Evolutionary conservation across 2,329 filamentous ascomycete genomes (phyloP), one percentile per base, ranked within the genome.

Genomic region (Claviceps pusilla): DNA sequence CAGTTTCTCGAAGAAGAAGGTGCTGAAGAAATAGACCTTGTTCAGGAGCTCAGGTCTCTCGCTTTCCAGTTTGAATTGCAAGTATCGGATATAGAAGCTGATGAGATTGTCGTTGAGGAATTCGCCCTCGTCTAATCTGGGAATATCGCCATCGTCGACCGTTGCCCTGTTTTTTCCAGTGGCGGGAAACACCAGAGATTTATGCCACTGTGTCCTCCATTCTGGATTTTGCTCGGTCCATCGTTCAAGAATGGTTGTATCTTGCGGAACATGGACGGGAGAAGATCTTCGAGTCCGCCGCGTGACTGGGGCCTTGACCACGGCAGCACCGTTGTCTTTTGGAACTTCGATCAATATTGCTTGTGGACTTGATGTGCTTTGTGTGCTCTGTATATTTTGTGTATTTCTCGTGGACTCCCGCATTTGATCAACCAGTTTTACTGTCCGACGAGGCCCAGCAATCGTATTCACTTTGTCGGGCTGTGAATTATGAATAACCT

Each of bases 31-130:
- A 65, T 94, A 88, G 3, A 95, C 81, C 52, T 82, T 80, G 56
- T 80, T 73, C 0, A 82, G 71, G 4, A 83, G 61, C 48, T 80
- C 72, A 0, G 79, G 76, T 2, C 76, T 73, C 11, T 76, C 71
- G 43, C 72, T 68, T 58, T 81, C 76, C 41, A 86, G 67, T 46
- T 77, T 69, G 55, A 77, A 71, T 63, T 90, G 82, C 6, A 91
- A 71, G 60, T 83, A 87, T 35, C 85, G 82, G 54, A 95, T 74
- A 64, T 94, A 95, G 65, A 96, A 96, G 51, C 80, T 83, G 60
- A 98, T 86, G 33, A 98, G 72, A 63, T 89, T 95, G 70, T 98
- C 93, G 64, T 98, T 98, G 47, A 98, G 70, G 56, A 86, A 95
- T 60, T 95, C 80, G 12, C 83, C 87, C 58, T 94, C 87, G 57